Evolutionary conservation across 805 yeast species (phyloP).

Genomic region (Ogataea degrootiae): DNA sequence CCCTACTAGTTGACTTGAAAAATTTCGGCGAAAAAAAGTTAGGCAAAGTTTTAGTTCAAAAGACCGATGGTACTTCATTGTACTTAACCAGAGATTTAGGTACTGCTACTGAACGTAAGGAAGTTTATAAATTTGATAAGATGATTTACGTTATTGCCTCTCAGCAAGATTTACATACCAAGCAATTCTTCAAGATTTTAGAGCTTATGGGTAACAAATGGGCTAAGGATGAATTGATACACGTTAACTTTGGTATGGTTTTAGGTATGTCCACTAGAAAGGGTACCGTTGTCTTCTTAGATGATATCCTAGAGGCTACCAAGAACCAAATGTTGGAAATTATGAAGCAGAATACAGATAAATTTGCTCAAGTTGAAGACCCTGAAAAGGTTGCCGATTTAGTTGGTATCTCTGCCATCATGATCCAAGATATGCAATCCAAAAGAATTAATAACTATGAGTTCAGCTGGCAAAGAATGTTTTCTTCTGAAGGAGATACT

Average conservation of each 20-base stretch:
- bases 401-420: conserved; percentile 94
- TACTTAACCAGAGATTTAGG: conserved; percentile 96
- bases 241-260: conserved; percentile 96
- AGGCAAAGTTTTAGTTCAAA: conserved; percentile 89
- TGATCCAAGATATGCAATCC: conserved; percentile 98
- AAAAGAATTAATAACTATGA: conserved; percentile 95
- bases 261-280: conserved; percentile 97
- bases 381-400: conserved; percentile 95
- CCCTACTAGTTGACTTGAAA: conserved; percentile 79
- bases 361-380: conserved; percentile 87
- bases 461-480: conserved; percentile 97
- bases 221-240: conserved; percentile 65
- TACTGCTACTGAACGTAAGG: conserved; percentile 88
- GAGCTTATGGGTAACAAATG: conserved; percentile 87
- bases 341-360: conserved; percentile 86
- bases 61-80: conserved; percentile 91
- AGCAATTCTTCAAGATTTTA: conserved; percentile 90
- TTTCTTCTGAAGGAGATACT: conserved; percentile 97
- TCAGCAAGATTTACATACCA: conserved; percentile 92
- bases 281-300: conserved; percentile 98
- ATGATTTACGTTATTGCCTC: conserved; percentile 94
- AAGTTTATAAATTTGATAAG: conserved; percentile 82
- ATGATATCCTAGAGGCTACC: conserved; percentile 88
- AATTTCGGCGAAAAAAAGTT: conserved; percentile 77
- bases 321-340: conserved; percentile 93